Conservation (phyloP, 1,284 basidiomycete species). For the Irpex lacteus region DNA sequence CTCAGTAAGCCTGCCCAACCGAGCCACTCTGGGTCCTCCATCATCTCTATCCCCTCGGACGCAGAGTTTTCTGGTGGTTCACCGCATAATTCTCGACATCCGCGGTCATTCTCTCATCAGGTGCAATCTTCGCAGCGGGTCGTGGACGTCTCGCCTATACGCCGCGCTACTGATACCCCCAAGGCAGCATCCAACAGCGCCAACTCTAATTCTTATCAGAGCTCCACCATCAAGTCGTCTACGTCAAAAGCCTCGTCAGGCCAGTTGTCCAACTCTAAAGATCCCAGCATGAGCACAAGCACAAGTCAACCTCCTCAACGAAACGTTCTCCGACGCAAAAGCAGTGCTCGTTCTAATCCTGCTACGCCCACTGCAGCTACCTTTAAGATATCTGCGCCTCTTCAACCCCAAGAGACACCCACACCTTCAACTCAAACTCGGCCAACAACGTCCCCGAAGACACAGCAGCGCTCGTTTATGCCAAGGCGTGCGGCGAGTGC, state of each 20-base stretch:
- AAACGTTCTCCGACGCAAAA: slow-evolving; percentile 45
- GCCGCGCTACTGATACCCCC: neutral
- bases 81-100: slow-evolving; percentile 11
- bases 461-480: neutral
- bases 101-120: slow-evolving; percentile 9
- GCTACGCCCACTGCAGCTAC: slow-evolving; percentile 20
- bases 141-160: slow-evolving; percentile 5
- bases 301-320: slow-evolving; percentile 25
- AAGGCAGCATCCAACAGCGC: neutral
- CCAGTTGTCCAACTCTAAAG: neutral
- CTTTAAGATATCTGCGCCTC: slow-evolving; percentile 10
- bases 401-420: slow-evolving; percentile 14
- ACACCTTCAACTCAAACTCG: neutral
- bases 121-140: slow-evolving; percentile 10
- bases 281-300: slow-evolving; percentile 14
- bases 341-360: slow-evolving; percentile 34
- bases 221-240: neutral
- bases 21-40: slow-evolving; percentile 26
- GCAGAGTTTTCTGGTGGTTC: slow-evolving; percentile 21
- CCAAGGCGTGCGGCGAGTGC: slow-evolving; percentile 10
- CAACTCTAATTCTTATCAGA: neutral
- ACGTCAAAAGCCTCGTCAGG: slow-evolving; percentile 8
- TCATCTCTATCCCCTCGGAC: slow-evolving; percentile 32
- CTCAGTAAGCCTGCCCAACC: slow-evolving; percentile 36
- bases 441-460: neutral